These are phyloP conservation scores for Gastrolobium villosum DNA, from an alignment of 306 rosid genomes.

Conservation along the genomic window DNA sequence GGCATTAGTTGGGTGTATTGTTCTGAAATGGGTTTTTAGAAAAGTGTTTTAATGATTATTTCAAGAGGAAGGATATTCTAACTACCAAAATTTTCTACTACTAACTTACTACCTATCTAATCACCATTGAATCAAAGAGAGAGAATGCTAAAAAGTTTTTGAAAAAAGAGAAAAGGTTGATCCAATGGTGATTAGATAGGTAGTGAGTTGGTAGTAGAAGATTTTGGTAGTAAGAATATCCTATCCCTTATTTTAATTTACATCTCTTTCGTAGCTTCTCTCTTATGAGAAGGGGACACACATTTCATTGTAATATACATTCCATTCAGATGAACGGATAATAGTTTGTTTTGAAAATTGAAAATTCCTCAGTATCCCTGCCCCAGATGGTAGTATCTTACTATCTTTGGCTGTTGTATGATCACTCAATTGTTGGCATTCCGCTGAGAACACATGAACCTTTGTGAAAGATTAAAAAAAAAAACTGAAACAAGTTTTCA, in stretches of 20 bases:
- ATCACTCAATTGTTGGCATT: not conserved
- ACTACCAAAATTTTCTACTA: no score
- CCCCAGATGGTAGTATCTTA: conserved; percentile 4
- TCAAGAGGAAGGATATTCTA: no score
- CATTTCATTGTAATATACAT: not conserved
- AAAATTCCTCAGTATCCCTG: not conserved
- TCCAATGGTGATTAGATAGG: no score
- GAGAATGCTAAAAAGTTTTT: no score
- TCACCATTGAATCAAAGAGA: no score
- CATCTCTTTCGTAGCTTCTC: not conserved
- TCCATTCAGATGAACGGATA: not conserved
- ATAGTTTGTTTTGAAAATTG: not conserved
- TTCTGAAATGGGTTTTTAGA: conserved; percentile 1
- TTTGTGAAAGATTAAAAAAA: not conserved
- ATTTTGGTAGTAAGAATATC: no score
- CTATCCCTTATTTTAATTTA: not conserved
- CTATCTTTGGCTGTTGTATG: not conserved
- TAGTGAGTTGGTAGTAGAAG: no score
- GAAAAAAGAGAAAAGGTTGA: no score
- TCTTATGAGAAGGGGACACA: not conserved
- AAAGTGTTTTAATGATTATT: not conserved
- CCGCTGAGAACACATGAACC: not conserved
- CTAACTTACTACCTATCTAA: no score
- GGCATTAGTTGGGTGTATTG: not conserved
- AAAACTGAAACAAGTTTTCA: not conserved